phyloP scores from a whole-genome alignment of 768 basidiomycete genomes.

The Agaricus subrufescens region DNA sequence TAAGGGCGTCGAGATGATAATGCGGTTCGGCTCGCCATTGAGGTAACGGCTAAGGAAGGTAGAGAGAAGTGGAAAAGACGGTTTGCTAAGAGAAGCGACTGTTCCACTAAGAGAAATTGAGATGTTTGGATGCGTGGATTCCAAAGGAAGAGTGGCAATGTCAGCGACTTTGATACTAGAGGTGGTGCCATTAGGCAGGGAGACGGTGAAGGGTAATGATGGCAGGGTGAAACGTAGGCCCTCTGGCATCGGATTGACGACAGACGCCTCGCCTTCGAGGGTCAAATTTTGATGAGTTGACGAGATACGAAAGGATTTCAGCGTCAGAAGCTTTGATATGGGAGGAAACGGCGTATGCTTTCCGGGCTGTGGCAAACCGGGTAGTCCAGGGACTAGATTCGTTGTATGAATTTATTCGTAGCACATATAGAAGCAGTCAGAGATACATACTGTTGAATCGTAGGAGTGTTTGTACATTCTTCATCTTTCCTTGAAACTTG shows the following conservation, averaged over 20 bases:
- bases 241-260: slow-evolving; percentile 53
- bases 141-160: slow-evolving; percentile 50
- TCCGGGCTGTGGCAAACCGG: slow-evolving; percentile 63
- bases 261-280: slow-evolving; percentile 49
- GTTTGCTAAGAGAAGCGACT: slow-evolving; percentile 46
- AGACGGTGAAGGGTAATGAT: slow-evolving; percentile 57
- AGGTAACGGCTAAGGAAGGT: slow-evolving; percentile 62
- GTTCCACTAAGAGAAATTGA: slow-evolving; percentile 52
- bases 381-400: slow-evolving; percentile 55
- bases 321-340: slow-evolving; percentile 53
- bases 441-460: slow-evolving; percentile 47
- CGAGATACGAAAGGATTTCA: slow-evolving; percentile 48
- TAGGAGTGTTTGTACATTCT: slow-evolving; percentile 41
- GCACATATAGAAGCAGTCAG: not conserved
- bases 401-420: slow-evolving; percentile 4
- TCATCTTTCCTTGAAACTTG: slow-evolving; percentile 32
- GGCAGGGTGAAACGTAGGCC: slow-evolving; percentile 48
- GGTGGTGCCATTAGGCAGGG: slow-evolving; percentile 31
- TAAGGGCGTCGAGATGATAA: slow-evolving; percentile 49
- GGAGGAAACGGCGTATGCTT: slow-evolving; percentile 45
- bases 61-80: slow-evolving; percentile 43
- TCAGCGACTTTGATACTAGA: slow-evolving; percentile 44
- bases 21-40: slow-evolving; percentile 48
- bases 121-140: slow-evolving; percentile 64
- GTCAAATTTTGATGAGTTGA: slow-evolving; percentile 27